Evolutionary conservation across 805 yeast species (phyloP).

Genomic region (Lipomyces sp.): DNA sequence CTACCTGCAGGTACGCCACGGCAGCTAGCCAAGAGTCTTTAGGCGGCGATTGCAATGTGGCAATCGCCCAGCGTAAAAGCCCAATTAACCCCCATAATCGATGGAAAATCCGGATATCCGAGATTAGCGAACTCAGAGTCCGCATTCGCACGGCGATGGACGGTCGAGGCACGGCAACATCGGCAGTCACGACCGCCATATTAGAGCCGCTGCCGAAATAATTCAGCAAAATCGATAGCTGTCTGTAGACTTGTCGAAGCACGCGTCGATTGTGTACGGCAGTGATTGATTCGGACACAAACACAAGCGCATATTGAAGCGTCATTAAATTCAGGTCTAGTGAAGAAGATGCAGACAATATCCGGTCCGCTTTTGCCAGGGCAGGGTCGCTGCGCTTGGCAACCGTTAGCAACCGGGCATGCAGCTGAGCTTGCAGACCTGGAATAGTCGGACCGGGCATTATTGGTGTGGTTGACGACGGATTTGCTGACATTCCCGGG

Average conservation of each 20-base stretch:
- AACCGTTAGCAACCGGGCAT: conserved; percentile 16
- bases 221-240: conserved; percentile 6
- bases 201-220: conserved; percentile 9
- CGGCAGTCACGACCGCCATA: conserved; percentile 10
- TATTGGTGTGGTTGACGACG: background rate
- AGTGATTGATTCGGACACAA: conserved; percentile 22
- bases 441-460: conserved; percentile 10
- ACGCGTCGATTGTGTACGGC: conserved; percentile 13
- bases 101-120: conserved; percentile 47
- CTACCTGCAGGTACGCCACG: conserved; percentile 46
- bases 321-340: conserved; percentile 36
- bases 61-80: conserved; percentile 47
- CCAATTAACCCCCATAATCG: conserved; percentile 49
- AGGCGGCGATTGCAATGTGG: conserved; percentile 43
- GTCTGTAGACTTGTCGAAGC: conserved; percentile 5
- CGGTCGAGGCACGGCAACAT: conserved; percentile 5
- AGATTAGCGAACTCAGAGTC: conserved; percentile 36
- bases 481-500: background rate
- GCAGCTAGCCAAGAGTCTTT: conserved; percentile 42
- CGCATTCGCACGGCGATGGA: conserved; percentile 23
- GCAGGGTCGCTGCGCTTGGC: conserved; percentile 18
- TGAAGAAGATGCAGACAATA: conserved; percentile 26
- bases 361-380: conserved; percentile 22
- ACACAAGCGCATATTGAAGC: conserved; percentile 25
- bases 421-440: conserved; percentile 12